A percentile compares a stretch with the other conserved stretches of the same genome.
Conservation (phyloP, 176 grass and related monocot species). For the Chrysopogon serrulatus region DNA sequence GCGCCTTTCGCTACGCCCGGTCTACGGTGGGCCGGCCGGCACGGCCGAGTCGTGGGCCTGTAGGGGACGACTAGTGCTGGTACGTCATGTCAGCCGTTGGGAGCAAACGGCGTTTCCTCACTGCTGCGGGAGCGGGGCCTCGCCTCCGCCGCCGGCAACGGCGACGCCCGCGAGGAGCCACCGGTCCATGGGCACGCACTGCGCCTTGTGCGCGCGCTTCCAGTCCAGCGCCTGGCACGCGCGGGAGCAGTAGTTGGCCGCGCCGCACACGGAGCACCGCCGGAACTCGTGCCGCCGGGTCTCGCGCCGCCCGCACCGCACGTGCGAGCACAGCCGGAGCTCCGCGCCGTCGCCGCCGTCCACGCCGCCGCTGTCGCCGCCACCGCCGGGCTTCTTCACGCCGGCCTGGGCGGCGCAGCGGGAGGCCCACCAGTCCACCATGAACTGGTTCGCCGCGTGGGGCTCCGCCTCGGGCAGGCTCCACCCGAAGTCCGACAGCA, state of each 20-base stretch:
- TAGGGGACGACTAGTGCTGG: background rate
- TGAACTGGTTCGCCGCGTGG: constrained; percentile 70
- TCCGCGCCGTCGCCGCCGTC: constrained; percentile 10
- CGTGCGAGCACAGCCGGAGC: constrained; percentile 57
- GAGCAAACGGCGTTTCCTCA: background rate
- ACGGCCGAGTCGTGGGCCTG: background rate
- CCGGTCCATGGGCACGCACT: constrained; percentile 55
- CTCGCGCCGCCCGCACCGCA: constrained; percentile 57
- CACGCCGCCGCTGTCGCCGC: background rate
- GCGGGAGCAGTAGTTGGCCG: constrained; percentile 90
- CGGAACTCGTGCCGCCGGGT: constrained; percentile 89
- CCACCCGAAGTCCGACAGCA: constrained; percentile 52
- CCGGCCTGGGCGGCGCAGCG: background rate
- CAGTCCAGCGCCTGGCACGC: constrained; percentile 90
- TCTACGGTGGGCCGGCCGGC: constrained; percentile 20
- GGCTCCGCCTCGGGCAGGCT: constrained; percentile 52
- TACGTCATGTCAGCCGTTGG: background rate
- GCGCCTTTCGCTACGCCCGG: background rate
- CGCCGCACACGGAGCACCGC: constrained; percentile 81
- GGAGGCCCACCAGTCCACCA: constrained; percentile 59
- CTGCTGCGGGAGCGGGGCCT: background rate
- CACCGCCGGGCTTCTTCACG: background rate
- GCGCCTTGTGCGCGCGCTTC: constrained; percentile 58
- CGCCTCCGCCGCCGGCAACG: background rate
- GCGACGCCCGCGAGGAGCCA: constrained; percentile 41